Percentiles rank a stretch among this genome's conserved stretches.
These are phyloP conservation scores for Leptographium galeiforme DNA, from an alignment of 2,329 filamentous ascomycete species.

Conservation along the genomic window DNA sequence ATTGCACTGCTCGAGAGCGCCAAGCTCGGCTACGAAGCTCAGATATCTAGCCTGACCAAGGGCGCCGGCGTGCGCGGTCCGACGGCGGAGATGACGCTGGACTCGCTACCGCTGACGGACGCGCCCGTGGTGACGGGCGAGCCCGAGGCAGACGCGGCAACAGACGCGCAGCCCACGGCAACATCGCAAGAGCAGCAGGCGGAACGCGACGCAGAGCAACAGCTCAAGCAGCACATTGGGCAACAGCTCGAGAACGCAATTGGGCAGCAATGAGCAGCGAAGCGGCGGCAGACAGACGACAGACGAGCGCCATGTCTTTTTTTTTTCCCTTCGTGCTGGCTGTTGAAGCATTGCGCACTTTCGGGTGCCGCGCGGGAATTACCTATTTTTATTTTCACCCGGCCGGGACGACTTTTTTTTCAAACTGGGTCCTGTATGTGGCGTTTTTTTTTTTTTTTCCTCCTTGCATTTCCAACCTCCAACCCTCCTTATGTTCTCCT, in stretches of 20 bases:
- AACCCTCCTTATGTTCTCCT: neutral
- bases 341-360: neutral
- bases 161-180: neutral
- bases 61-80: constrained; percentile 16
- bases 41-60: constrained; percentile 21
- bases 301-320: neutral
- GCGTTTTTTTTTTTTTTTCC: neutral
- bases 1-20: constrained; percentile 23
- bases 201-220: constrained; percentile 5
- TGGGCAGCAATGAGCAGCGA: neutral
- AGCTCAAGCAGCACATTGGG: constrained; percentile 8
- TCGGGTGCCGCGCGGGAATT: neutral
- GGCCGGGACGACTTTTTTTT: too few relatives aligned
- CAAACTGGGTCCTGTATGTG: too few relatives aligned
- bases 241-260: constrained; percentile 3
- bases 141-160: neutral
- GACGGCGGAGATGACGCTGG: too few relatives aligned
- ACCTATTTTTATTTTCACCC: neutral
- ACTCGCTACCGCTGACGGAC: neutral
- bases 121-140: too few relatives aligned
- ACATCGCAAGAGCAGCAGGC: neutral
- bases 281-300: too few relatives aligned
- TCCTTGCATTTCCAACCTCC: neutral
- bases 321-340: neutral
- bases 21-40: constrained; percentile 23